Base-by-base conservation (phyloP, 2,329 filamentous ascomycete species). In the Rhynchosporium secalis region DNA sequence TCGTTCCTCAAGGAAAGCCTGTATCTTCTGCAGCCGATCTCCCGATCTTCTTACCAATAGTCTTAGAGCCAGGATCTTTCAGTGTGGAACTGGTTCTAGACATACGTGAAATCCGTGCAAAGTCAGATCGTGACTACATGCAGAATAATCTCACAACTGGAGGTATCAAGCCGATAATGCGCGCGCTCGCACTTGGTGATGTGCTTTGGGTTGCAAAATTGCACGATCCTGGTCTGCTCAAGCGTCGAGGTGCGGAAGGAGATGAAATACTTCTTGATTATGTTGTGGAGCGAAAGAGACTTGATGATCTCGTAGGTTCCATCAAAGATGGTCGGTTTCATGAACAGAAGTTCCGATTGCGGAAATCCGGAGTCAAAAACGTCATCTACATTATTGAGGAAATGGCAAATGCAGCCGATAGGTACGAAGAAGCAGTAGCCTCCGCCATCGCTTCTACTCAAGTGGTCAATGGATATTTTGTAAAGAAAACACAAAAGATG, bases 261-360 rank as follows among this genome's bases (percentile, higher is more conserved):
- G 82, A 86, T 62, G 90, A 93, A 73, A 76, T 94, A 12, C 85
- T 92, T 52, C 79, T 95, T 4, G 90, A 94, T 74, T 91, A 87
- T 81, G 90, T 95, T 49, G 83, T 92, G 1, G 91, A 95, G 76
- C 83, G 91, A 64, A 95, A 95, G 73, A 82, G 91, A 8, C 81
- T 93, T 0, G 90, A 94, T 71, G 91, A 95, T 73, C 77, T 95
- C 52, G 82, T 94, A n/a, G 79, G 82, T 56, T 92, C 89, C 65
- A 91, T 95, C 76, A 92, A 90, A 74, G 91, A 94, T 65, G 89
- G 90, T 1, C 86, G 91, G 2, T 94, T 92, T 69, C 88, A 89
- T 68, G 91, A 95, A 73, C 91, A 95, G 72, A 94, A 95, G 72
- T 94, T 92, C 72, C 87, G 91, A 1, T 80, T 94, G 10, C 83